phyloP scores from a whole-genome alignment of 2,329 filamentous ascomycete genomes.

The Ustilaginoidea virens region DNA sequence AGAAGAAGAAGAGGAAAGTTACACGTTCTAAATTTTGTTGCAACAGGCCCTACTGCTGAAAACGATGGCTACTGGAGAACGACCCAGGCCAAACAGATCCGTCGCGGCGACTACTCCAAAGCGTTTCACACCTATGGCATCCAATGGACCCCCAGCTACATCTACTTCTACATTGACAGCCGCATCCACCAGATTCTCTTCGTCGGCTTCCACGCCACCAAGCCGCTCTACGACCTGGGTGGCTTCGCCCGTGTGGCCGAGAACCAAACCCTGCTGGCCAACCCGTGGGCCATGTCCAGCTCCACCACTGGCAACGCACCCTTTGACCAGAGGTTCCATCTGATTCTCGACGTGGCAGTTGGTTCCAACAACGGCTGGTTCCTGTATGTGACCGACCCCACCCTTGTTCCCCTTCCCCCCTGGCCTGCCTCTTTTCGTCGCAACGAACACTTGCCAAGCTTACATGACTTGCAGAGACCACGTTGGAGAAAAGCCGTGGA shows the following conservation, averaged over 20 bases:
- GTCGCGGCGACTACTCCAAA: conserved; percentile 22
- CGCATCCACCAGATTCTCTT: conserved; percentile 24
- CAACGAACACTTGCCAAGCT: not conserved
- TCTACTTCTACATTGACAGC: conserved; percentile 37
- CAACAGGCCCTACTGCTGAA: conserved; percentile 9
- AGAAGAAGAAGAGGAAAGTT: no score
- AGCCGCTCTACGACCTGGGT: conserved; percentile 25
- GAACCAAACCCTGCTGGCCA: conserved; percentile 23
- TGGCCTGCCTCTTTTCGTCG: not conserved
- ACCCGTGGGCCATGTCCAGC: conserved; percentile 27
- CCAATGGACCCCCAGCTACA: conserved; percentile 35
- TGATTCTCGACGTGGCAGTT: conserved; percentile 35
- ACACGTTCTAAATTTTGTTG: not conserved
- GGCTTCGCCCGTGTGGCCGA: conserved; percentile 22
- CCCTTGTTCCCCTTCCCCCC: not conserved
- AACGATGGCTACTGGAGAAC: conserved; percentile 20
- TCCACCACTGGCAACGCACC: conserved; percentile 26
- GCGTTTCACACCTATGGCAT: conserved; percentile 35
- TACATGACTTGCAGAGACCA: no score
- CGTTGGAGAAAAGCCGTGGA: conserved; percentile 29
- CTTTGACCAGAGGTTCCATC: conserved; percentile 35
- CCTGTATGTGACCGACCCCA: conserved; percentile 12
- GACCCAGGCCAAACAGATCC: conserved; percentile 15
- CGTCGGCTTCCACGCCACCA: conserved; percentile 16
- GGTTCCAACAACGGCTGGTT: conserved; percentile 34